A percentile compares a stretch with the other conserved stretches of the same genome.
Evolutionary conservation across 768 basidiomycete genomes (phyloP).

Genomic region (Suillus weaverae): DNA sequence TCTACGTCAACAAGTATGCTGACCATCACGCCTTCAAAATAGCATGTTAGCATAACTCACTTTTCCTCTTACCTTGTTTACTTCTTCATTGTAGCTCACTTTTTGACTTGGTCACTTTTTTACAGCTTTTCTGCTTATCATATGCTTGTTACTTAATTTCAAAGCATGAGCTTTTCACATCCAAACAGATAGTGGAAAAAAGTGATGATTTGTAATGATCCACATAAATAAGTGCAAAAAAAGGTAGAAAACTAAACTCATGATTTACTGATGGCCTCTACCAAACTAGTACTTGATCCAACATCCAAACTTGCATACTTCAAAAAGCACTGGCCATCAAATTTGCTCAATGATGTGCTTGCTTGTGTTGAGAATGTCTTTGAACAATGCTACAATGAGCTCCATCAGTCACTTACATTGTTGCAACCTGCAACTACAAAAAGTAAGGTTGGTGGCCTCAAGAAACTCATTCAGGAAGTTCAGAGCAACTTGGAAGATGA

Average conservation of each 20-base stretch:
- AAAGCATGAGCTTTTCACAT: neutral
- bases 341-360: too few relatives aligned
- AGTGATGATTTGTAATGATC: too few relatives aligned
- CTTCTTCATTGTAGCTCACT: neutral
- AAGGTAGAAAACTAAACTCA: neutral
- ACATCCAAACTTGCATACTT: too few relatives aligned
- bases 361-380: too few relatives aligned
- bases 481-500: too few relatives aligned
- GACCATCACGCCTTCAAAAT: constrained; percentile 33
- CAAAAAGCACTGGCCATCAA: too few relatives aligned
- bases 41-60: constrained; percentile 11
- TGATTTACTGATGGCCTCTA: neutral
- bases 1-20: constrained; percentile 14
- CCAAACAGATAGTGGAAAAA: neutral
- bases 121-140: neutral
- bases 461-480: too few relatives aligned
- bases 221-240: neutral
- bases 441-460: too few relatives aligned
- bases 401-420: too few relatives aligned
- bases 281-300: too few relatives aligned
- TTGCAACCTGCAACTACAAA: too few relatives aligned
- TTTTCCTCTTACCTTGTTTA: neutral
- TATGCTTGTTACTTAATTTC: neutral
- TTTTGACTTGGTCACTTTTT: neutral
- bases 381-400: too few relatives aligned